Evolutionary conservation across 2,329 filamentous ascomycete genomes (phyloP).

Genomic region (Fusarium phyllophilum): DNA sequence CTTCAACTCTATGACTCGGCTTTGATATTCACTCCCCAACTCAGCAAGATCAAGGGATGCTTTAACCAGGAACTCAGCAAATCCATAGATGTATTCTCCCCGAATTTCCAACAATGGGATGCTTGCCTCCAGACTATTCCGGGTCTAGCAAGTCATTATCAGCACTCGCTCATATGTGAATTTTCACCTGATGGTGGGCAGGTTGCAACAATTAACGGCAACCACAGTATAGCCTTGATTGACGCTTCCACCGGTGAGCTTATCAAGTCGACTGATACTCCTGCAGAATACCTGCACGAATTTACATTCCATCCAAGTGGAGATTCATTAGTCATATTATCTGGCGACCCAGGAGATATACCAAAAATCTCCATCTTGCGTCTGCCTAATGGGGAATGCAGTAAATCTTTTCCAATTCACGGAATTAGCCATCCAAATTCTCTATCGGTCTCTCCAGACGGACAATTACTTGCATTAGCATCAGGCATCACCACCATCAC

Average conservation of each 20-base stretch:
- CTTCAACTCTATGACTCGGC: not conserved
- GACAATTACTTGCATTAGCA: not conserved
- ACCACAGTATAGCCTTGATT: accelerated
- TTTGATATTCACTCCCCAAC: accelerated
- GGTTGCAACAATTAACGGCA: accelerated
- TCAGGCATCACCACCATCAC: accelerated
- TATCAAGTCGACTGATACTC: accelerated
- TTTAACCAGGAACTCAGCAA: accelerated
- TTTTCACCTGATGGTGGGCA: not conserved
- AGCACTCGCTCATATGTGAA: accelerated
- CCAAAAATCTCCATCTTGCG: accelerated
- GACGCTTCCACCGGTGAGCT: accelerated
- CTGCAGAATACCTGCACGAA: accelerated
- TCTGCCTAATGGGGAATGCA: accelerated
- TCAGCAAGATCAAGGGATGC: accelerated
- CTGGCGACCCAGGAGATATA: accelerated
- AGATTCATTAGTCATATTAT: not conserved
- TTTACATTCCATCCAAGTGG: not conserved
- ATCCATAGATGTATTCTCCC: accelerated
- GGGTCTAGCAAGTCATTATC: accelerated
- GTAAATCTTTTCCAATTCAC: not conserved
- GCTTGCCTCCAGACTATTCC: not conserved
- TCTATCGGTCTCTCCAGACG: not conserved
- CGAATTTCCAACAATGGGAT: accelerated
- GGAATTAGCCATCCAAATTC: accelerated